Percentiles rank a stretch among this genome's conserved stretches.
Evolutionary conservation across 2,329 filamentous ascomycete genomes (phyloP).

Genomic region (Colletotrichum horii): DNA sequence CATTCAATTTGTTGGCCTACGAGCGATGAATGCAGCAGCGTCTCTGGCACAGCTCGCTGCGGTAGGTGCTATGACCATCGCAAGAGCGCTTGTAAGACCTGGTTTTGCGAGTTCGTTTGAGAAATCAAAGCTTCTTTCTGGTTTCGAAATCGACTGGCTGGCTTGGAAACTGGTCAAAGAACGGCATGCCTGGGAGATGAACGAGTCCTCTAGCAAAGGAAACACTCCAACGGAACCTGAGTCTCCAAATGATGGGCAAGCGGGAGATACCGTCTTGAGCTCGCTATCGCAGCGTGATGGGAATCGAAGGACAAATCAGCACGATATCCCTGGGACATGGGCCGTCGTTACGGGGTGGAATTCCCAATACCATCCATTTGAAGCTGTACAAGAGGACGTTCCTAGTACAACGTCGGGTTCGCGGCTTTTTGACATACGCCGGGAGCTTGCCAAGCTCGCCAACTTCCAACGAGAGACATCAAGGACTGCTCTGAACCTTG

Average conservation of each 20-base stretch:
- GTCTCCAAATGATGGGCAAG: not conserved
- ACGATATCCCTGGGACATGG: not conserved
- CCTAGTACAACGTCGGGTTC: not conserved
- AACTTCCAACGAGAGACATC: not conserved
- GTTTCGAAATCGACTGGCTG: not conserved
- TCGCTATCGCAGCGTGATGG: rapidly evolving
- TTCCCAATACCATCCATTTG: not conserved
- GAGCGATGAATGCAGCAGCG: not conserved
- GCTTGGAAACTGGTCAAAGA: not conserved
- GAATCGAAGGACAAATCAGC: not conserved
- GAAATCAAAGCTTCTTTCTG: not conserved
- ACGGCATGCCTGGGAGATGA: not conserved
- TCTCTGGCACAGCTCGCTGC: not conserved
- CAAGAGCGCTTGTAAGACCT: not conserved
- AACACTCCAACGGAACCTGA: not conserved
- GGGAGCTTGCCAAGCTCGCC: not conserved
- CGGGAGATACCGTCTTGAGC: not conserved
- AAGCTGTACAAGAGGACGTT: rapidly evolving
- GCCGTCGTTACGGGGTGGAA: not conserved
- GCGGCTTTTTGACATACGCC: not conserved
- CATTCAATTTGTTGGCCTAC: not conserved
- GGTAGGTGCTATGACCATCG: not conserved
- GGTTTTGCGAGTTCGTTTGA: not conserved
- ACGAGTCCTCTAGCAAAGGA: not conserved
- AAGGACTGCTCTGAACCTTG: not conserved